Conservation (phyloP, 108 stramenopile genomes). For the Pseudonitzschia multistriata region DNA sequence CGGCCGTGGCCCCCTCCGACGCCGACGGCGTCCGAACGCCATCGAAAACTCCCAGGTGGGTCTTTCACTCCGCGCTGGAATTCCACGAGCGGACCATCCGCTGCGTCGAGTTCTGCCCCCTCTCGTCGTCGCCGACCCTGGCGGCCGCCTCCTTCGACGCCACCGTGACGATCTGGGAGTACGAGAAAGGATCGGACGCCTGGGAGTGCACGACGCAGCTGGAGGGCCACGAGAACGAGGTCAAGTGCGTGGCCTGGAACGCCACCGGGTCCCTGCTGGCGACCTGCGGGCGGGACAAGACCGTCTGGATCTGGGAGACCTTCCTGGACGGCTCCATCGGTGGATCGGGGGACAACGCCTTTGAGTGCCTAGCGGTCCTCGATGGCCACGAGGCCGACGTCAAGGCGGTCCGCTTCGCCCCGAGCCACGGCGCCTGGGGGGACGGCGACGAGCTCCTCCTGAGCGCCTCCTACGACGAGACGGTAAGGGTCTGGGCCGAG, state of each 20-base stretch:
- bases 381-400: constrained; percentile 96
- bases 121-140: constrained; percentile 42
- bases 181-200: constrained; percentile 16
- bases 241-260: constrained; percentile 91
- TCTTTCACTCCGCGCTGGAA: constrained; percentile 44
- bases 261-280: constrained; percentile 86
- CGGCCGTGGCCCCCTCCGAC: not conserved
- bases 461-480: constrained; percentile 90
- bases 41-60: constrained; percentile 29
- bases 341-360: constrained; percentile 62
- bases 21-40: not conserved
- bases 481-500: constrained; percentile 91
- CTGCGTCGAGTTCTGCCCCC: constrained; percentile 67
- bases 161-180: constrained; percentile 86
- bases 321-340: constrained; percentile 73
- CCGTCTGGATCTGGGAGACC: constrained; percentile 98
- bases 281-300: constrained; percentile 96
- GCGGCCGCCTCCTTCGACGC: constrained; percentile 93
- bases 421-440: constrained; percentile 70
- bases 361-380: constrained; percentile 92
- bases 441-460: constrained; percentile 86
- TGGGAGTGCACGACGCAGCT: constrained; percentile 85
- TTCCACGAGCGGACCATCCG: constrained; percentile 69
- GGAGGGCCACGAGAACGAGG: constrained; percentile 93
- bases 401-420: constrained; percentile 88